A percentile compares a stretch with the other conserved stretches of the same genome.
Conservation (phyloP, 768 basidiomycete species). For the Rhizopogon salebrosus region DNA sequence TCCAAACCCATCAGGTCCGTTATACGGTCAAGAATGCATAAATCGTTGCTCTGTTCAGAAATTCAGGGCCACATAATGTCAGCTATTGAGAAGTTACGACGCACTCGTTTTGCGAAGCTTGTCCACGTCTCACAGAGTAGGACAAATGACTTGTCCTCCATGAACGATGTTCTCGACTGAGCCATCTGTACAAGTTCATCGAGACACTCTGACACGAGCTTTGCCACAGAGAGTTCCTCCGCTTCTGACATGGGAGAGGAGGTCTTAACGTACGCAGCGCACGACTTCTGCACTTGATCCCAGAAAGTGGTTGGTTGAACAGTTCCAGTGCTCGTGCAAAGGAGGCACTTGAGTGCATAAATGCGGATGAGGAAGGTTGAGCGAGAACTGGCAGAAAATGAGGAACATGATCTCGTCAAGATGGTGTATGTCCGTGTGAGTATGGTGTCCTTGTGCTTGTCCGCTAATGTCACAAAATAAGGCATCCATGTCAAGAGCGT, state of each 20-base stretch:
- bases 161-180: conserved; percentile 37
- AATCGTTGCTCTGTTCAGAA: conserved; percentile 39
- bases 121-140: conserved; percentile 72
- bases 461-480: conserved; percentile 33
- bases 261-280: conserved; percentile 27
- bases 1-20: conserved; percentile 31
- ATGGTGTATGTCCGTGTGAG: conserved; percentile 56
- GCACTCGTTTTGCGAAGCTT: conserved; percentile 58
- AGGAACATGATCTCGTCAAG: conserved; percentile 32
- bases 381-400: conserved; percentile 26
- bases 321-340: conserved; percentile 44
- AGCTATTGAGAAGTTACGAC: conserved; percentile 6
- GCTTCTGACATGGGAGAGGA: conserved; percentile 10
- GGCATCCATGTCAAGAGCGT: conserved; percentile 54
- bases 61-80: neutral
- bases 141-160: conserved; percentile 48
- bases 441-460: conserved; percentile 52
- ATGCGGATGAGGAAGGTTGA: conserved; percentile 32
- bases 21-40: conserved; percentile 43
- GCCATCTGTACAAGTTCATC: conserved; percentile 37
- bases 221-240: conserved; percentile 16
- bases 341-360: conserved; percentile 40
- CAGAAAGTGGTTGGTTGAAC: conserved; percentile 55
- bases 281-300: conserved; percentile 59
- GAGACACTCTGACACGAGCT: conserved; percentile 38